These are phyloP conservation scores for Aristolochia contorta DNA, from an alignment of 164 flowering plant species.

Conservation along the genomic window DNA sequence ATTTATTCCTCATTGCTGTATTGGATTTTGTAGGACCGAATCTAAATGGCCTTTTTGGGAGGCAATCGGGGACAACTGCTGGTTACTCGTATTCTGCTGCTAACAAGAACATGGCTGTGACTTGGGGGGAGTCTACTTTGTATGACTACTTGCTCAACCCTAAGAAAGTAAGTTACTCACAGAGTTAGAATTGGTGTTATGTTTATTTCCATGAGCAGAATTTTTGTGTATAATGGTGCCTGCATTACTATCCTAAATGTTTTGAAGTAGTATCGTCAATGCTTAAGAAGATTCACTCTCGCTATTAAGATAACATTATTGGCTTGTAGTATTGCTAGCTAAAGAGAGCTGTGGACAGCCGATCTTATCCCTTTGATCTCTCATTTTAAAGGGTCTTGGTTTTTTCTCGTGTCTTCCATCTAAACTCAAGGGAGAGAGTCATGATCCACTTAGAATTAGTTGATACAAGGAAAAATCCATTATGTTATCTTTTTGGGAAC, in stretches of 20 bases:
- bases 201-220: background rate
- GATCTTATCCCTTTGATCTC: no score
- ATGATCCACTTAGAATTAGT: no score
- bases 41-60: slow-evolving; percentile 51
- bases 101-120: slow-evolving; percentile 56
- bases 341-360: no score
- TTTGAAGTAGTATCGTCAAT: no score
- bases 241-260: background rate
- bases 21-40: slow-evolving; percentile 36
- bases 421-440: no score
- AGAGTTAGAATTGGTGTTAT: background rate
- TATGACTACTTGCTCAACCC: slow-evolving; percentile 59
- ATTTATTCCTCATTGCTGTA: background rate
- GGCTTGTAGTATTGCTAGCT: no score
- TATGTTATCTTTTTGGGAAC: no score
- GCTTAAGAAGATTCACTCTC: background rate
- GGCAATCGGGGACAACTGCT: slow-evolving; percentile 50
- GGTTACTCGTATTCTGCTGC: slow-evolving; percentile 56
- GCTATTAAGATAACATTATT: no score
- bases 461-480: no score
- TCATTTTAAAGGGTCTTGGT: no score
- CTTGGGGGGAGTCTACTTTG: slow-evolving; percentile 44
- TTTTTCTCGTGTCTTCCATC: no score
- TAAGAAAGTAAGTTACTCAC: slow-evolving; percentile 33
- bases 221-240: background rate